Base-by-base conservation (phyloP, 139 green algal genomes). In the Coelastrella sp. region DNA sequence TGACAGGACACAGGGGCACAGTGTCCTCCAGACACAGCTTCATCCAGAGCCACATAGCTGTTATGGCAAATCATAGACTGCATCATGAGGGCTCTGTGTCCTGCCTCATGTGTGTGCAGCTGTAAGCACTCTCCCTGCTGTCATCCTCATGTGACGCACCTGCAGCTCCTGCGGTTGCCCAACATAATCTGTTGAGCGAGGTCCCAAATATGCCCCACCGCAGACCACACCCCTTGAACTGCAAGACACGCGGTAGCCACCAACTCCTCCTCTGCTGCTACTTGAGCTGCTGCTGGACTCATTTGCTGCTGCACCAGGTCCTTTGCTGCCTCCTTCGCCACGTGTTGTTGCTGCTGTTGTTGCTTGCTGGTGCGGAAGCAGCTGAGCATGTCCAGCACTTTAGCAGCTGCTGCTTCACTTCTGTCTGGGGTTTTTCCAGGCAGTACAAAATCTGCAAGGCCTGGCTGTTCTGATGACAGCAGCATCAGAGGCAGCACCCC, bases 141-240 rank as follows among this genome's bases (percentile, higher is more conserved):
- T 7, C 17, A 15, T 76, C 17, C 15, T 10, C 68, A 8, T 17
- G 8, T 76, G 19, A 24, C 10, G 68, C 24, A 10, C 15, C 58
- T 58, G 80, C 49, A 66, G 78, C 78, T 78, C 19, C 74, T 58
- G 59, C 7, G 66, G 82, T 63, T 78, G 12, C 6, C 81, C 12
- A 11, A 25, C 27, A 27, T n/a, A 12, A 0, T 0, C 84, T 81
- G 56, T 65, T 57, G 65, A 19, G 58, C 68, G 66, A 80, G 6
- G 11, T 57, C n/a, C 84, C 84, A 88, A 14, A 88, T 35, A n/a
- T 57, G 20, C 0, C 22, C 84, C 10, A 88, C 84, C 8, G 84
- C 68, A 7, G 84, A 88, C 84, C 84, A 88, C 19, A 88, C 68
- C 8, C 84, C 84, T 49, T 88, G 84, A 7, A 88, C 68, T 17